Conservation (phyloP, 768 basidiomycete genomes). For the Tulasnella sp. region DNA sequence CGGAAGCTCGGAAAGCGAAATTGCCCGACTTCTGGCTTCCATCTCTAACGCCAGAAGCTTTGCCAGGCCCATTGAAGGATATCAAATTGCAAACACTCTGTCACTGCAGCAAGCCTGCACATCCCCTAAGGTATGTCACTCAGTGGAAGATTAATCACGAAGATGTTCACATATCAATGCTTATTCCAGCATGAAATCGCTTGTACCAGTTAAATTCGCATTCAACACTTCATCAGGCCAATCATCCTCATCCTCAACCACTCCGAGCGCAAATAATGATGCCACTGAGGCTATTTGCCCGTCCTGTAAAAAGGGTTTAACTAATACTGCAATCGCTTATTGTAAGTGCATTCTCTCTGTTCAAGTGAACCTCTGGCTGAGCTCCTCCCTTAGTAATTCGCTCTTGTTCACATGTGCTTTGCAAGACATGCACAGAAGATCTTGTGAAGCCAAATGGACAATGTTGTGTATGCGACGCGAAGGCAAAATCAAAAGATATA, state of each 20-base stretch:
- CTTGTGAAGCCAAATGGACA: constrained; percentile 65
- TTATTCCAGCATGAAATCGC: constrained; percentile 56
- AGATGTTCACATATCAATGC: background rate
- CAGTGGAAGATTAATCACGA: background rate
- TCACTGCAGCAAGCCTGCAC: constrained; percentile 63
- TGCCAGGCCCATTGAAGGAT: constrained; percentile 53
- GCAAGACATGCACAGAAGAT: constrained; percentile 81
- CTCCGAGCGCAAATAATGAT: constrained; percentile 31
- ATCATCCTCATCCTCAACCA: constrained; percentile 6
- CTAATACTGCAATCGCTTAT: constrained; percentile 60
- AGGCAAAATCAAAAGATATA: constrained; percentile 53
- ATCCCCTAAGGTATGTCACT: constrained; percentile 56
- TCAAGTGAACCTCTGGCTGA: background rate
- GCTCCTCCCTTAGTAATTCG: constrained; percentile 45
- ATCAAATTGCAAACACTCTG: constrained; percentile 84
- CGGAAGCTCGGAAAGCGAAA: constrained; percentile 72
- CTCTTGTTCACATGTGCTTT: constrained; percentile 82
- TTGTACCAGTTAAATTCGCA: constrained; percentile 71
- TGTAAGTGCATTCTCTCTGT: constrained; percentile 33
- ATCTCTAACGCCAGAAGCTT: constrained; percentile 73
- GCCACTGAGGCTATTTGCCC: constrained; percentile 59
- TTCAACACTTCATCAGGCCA: constrained; percentile 25
- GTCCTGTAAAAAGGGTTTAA: constrained; percentile 73
- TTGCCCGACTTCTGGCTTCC: constrained; percentile 97
- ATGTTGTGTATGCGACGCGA: constrained; percentile 75